These are phyloP conservation scores for Trichoderma lentiforme DNA, from an alignment of 2,329 filamentous ascomycete species.

Conservation along the genomic window DNA sequence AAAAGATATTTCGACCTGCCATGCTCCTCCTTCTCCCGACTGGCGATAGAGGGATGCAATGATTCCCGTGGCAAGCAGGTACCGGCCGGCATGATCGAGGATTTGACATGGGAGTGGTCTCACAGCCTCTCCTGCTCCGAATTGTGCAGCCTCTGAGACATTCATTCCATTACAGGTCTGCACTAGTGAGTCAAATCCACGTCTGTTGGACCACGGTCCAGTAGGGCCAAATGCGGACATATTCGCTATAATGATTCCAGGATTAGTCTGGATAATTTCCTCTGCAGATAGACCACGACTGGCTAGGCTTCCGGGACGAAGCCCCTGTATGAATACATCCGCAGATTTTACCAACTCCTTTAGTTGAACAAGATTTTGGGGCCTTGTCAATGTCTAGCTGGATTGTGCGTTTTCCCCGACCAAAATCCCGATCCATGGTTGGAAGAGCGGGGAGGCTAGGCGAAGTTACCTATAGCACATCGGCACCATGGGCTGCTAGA, in stretches of 20 bases:
- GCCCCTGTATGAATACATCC: constrained; percentile 60
- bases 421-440: constrained; percentile 23
- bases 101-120: constrained; percentile 49
- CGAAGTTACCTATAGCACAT: no score
- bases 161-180: constrained; percentile 54
- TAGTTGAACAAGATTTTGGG: constrained; percentile 48
- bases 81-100: constrained; percentile 52
- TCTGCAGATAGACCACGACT: constrained; percentile 33
- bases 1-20: constrained; percentile 50
- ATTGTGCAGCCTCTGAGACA: constrained; percentile 48
- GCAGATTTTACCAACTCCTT: constrained; percentile 53
- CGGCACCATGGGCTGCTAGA: no score
- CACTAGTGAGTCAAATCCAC: constrained; percentile 49
- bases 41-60: constrained; percentile 46
- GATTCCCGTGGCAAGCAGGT: constrained; percentile 50
- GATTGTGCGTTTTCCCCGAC: constrained; percentile 55
- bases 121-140: constrained; percentile 35
- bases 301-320: constrained; percentile 56
- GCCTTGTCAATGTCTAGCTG: constrained; percentile 54
- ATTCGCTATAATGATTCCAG: constrained; percentile 45
- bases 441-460: no score
- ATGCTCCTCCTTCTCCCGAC: constrained; percentile 39
- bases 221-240: constrained; percentile 48
- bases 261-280: constrained; percentile 35
- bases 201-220: constrained; percentile 37